Evolutionary conservation across 2,329 filamentous ascomycete genomes (phyloP), one percentile per base, ranked within the genome.

Genomic region (Penicillium palitans): DNA sequence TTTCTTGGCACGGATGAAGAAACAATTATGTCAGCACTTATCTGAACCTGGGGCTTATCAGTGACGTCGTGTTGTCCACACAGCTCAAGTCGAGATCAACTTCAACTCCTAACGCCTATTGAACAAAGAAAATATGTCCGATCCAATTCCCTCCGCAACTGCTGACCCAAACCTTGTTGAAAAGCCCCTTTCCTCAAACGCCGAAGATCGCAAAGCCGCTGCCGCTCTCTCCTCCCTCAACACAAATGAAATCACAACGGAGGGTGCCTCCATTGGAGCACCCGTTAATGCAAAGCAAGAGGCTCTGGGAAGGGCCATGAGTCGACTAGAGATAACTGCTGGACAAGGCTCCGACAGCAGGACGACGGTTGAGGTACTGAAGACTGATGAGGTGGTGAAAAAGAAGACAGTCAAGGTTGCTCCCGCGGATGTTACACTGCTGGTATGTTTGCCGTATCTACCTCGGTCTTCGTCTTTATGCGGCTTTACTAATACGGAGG

Each of bases 121-220:
- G 17, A 37, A 29, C 29, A 48, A 56, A 54, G 41, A 29, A 47
- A 53, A 21, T 31, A 80, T 80, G 78, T 76, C 78, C 24, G 77
- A 80, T 61, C 69, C 76, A 10, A 73, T 79, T 51, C 73, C 77
- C 27, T 73, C 79, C 24, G 73, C 74, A 31, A 68, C 71, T 35
- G 66, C 72, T 33, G 74, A 73, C 46, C 69, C 69, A 35, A 70
- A 74, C 29, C 65, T 73, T 21, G 60, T 62, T 33, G 69, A 74
- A 33, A 70, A 72, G 39, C 52, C 66, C 8, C 68, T 74, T 45
- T 77, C 79, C 42, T 70, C 73, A 37, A 78, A 77, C 61, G 78
- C 78, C 31, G 79, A 81, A 72, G 79, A 81, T 67, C 79, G 79
- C 66, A 80, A 80, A 69, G 78, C 79, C 12, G 79, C 79, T 19